Percentiles rank a stretch among this genome's conserved stretches.
These are phyloP conservation scores for Ustilago crameri DNA, from an alignment of 1,284 basidiomycete species.

Conservation along the genomic window DNA sequence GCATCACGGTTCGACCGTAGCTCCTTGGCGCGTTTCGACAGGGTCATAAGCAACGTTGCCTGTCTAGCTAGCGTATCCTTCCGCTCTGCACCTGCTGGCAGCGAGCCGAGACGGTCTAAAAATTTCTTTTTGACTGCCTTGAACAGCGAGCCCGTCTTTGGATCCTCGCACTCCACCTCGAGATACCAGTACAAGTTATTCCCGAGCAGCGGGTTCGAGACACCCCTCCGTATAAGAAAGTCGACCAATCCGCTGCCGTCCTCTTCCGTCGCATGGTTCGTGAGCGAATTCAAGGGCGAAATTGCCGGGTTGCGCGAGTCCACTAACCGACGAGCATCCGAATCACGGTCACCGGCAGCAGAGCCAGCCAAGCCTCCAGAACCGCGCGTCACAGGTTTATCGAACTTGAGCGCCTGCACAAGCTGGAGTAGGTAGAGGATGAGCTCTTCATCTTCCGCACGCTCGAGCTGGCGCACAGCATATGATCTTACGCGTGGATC, in stretches of 20 bases:
- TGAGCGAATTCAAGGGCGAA: constrained; percentile 26
- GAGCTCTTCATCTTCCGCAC: constrained; percentile 97
- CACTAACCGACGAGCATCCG: constrained; percentile 12
- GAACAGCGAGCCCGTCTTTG: constrained; percentile 85
- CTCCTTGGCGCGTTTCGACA: constrained; percentile 85
- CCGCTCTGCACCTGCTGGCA: constrained; percentile 16
- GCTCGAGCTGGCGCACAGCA: constrained; percentile 87
- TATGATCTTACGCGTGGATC: constrained; percentile 92
- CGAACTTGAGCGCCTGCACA: constrained; percentile 89
- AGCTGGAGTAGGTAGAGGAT: constrained; percentile 92
- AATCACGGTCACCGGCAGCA: constrained; percentile 19
- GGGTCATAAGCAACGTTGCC: constrained; percentile 79
- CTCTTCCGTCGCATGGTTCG: constrained; percentile 6
- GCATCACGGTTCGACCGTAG: constrained; percentile 89
- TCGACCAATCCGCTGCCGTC: constrained; percentile 48
- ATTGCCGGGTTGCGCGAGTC: constrained; percentile 12
- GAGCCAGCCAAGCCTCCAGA: constrained; percentile 17
- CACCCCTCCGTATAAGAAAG: constrained; percentile 87
- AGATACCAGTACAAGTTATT: constrained; percentile 98
- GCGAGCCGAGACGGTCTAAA: constrained; percentile 73
- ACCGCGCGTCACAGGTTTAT: constrained; percentile 34
- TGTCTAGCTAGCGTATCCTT: constrained; percentile 69
- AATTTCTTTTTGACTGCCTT: constrained; percentile 87
- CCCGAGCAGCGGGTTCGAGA: constrained; percentile 83
- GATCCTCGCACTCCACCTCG: constrained; percentile 87